Percentiles rank a stretch among this genome's conserved stretches.
Evolutionary conservation across 768 basidiomycete genomes (phyloP).

Genomic region (Royoungia palumana): DNA sequence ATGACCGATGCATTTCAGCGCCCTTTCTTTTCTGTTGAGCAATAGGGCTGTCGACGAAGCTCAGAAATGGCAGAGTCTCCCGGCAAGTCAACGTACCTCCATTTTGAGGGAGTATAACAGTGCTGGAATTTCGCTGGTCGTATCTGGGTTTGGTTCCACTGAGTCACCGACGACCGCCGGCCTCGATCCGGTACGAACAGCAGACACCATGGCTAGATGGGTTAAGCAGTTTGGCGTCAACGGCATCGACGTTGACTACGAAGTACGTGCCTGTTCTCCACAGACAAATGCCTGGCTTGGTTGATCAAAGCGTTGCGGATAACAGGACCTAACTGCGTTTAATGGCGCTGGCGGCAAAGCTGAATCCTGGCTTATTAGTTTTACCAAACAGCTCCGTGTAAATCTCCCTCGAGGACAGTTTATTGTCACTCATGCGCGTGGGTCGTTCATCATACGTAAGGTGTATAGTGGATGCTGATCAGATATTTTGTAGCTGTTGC

Average conservation of each 20-base stretch:
- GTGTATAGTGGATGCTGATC: not conserved
- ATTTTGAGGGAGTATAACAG: slow-evolving; percentile 47
- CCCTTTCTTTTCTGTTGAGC: slow-evolving; percentile 42
- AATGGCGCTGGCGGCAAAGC: slow-evolving; percentile 34
- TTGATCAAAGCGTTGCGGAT: not conserved
- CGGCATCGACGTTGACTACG: slow-evolving; percentile 56
- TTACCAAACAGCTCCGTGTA: slow-evolving; percentile 30
- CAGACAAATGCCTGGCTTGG: too few relatives aligned
- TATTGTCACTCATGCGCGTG: slow-evolving; percentile 35
- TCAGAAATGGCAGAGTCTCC: slow-evolving; percentile 41
- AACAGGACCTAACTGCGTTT: slow-evolving; percentile 32
- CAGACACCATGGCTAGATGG: slow-evolving; percentile 44
- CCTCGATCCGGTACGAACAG: slow-evolving; percentile 36
- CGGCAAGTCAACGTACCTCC: slow-evolving; percentile 36
- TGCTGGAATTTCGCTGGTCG: slow-evolving; percentile 57
- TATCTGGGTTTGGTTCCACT: slow-evolving; percentile 50
- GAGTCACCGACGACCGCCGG: slow-evolving; percentile 41
- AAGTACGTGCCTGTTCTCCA: slow-evolving; percentile 20
- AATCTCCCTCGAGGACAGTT: slow-evolving; percentile 32
- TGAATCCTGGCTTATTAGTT: slow-evolving; percentile 34
- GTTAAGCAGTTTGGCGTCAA: slow-evolving; percentile 47
- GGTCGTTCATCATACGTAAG: slow-evolving; percentile 2
- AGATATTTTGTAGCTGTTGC: slow-evolving; percentile 9
- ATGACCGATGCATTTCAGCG: slow-evolving; percentile 19
- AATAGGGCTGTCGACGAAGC: slow-evolving; percentile 47